Conservation (phyloP, 2,329 filamentous ascomycete genomes). For the Cytospora chrysosperma region DNA sequence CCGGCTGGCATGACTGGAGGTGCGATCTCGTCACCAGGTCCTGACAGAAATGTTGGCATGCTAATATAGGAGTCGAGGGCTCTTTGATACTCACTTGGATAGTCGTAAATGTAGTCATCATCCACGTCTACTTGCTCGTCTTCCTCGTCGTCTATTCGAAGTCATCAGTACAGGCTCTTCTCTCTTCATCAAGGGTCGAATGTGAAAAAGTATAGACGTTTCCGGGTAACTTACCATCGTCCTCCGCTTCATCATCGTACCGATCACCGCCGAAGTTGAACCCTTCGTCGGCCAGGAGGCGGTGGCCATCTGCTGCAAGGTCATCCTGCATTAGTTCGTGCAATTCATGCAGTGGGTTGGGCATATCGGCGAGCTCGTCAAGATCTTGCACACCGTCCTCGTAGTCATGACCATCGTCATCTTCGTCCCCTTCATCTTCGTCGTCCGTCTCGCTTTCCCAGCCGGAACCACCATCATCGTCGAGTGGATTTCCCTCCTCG, state of each 20-base stretch:
- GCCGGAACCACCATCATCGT: constrained; percentile 58
- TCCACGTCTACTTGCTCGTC: constrained; percentile 68
- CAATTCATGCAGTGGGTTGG: constrained; percentile 38
- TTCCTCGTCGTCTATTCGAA: constrained; percentile 58
- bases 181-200: not conserved
- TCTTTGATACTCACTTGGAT: constrained; percentile 48
- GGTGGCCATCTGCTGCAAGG: constrained; percentile 51
- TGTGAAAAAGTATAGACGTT: not conserved
- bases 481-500: constrained; percentile 58
- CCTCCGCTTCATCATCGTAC: constrained; percentile 55
- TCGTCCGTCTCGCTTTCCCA: constrained; percentile 62
- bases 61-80: constrained; percentile 1
- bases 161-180: constrained; percentile 26
- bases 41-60: constrained; percentile 20
- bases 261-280: constrained; percentile 22
- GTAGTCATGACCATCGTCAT: constrained; percentile 46
- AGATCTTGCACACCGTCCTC: constrained; percentile 56
- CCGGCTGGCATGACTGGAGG: constrained; percentile 44
- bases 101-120: constrained; percentile 64
- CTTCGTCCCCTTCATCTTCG: constrained; percentile 51
- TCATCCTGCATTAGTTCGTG: constrained; percentile 56
- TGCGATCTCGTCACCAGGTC: constrained; percentile 42
- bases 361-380: constrained; percentile 44
- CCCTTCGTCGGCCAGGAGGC: constrained; percentile 29
- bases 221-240: constrained; percentile 51